Conservation (phyloP, 345 rosid species). For the Salix dunnii region DNA sequence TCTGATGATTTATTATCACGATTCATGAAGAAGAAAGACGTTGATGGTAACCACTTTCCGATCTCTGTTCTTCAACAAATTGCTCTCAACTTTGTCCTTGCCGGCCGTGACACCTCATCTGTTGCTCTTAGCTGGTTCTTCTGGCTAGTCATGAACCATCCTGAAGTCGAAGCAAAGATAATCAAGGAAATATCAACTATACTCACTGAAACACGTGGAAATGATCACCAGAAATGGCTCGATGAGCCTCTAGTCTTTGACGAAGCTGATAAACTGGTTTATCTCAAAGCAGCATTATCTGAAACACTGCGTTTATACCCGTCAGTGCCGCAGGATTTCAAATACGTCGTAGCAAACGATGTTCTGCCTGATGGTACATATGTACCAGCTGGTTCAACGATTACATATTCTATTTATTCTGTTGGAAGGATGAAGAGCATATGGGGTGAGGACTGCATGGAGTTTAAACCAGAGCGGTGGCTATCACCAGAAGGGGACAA, state of each 20-base stretch:
- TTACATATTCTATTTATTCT: constrained; percentile 80
- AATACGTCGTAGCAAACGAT: constrained; percentile 68
- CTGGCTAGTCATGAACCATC: constrained; percentile 78
- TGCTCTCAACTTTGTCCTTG: constrained; percentile 86
- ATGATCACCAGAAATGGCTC: constrained; percentile 51
- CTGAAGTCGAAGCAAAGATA: constrained; percentile 58
- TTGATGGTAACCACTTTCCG: constrained; percentile 52
- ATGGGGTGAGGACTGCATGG: constrained; percentile 87
- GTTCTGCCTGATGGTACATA: constrained; percentile 69
- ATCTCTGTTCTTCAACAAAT: constrained; percentile 68
- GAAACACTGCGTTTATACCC: constrained; percentile 92
- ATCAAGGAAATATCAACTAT: constrained; percentile 55
- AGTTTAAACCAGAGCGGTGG: constrained; percentile 85
- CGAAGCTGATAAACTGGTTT: constrained; percentile 66
- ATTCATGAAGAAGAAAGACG: constrained; percentile 74
- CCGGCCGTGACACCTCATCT: constrained; percentile 91
- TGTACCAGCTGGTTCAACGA: constrained; percentile 81
- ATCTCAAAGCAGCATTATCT: constrained; percentile 81
- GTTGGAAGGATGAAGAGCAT: constrained; percentile 85
- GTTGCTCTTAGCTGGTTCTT: constrained; percentile 95
- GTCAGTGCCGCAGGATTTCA: constrained; percentile 84
- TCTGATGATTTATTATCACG: constrained; percentile 84
- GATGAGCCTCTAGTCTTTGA: constrained; percentile 72
- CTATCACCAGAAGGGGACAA: constrained; percentile 47
- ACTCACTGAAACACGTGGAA: constrained; percentile 64